phyloP scores from a whole-genome alignment of 148 eudicot species.

The Camellia sinensis region DNA sequence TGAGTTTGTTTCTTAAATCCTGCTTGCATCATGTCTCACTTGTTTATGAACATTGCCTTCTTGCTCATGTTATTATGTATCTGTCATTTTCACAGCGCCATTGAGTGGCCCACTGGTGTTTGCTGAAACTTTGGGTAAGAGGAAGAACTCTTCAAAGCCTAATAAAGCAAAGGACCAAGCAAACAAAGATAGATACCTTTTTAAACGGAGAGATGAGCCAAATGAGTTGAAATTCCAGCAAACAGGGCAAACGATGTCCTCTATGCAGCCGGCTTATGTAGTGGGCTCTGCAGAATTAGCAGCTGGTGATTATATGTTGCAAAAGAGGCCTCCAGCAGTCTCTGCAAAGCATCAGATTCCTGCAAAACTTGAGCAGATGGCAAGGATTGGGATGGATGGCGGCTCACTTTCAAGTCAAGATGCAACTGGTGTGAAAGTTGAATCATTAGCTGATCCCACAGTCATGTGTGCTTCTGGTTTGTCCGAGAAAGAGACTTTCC shows the following conservation, averaged over 20 bases:
- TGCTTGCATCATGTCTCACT: neutral
- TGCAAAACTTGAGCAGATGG: constrained; percentile 10
- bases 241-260: constrained; percentile 25
- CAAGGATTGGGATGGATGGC: constrained; percentile 18
- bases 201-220: constrained; percentile 67
- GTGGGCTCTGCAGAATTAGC: constrained; percentile 34
- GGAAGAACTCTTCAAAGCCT: constrained; percentile 46
- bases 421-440: constrained; percentile 20
- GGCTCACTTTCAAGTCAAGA: constrained; percentile 18
- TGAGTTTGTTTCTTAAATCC: neutral
- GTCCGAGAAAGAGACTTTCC: too few relatives aligned
- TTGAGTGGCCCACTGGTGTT: constrained; percentile 70
- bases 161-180: constrained; percentile 49
- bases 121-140: constrained; percentile 66
- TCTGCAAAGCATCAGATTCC: constrained; percentile 13
- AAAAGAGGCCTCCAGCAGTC: constrained; percentile 38
- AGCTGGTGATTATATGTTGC: constrained; percentile 40
- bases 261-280: constrained; percentile 35
- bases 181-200: constrained; percentile 67
- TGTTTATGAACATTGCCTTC: neutral
- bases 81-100: constrained; percentile 51
- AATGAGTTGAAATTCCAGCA: constrained; percentile 24
- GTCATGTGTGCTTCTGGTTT: too few relatives aligned
- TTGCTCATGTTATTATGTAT: constrained; percentile 14
- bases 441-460: too few relatives aligned